A percentile compares a stretch with the other conserved stretches of the same genome.
These are phyloP conservation scores for Sphagnum magellanicum DNA, from an alignment of 228 moss, liverwort and hornwort genomes.

Conservation along the genomic window DNA sequence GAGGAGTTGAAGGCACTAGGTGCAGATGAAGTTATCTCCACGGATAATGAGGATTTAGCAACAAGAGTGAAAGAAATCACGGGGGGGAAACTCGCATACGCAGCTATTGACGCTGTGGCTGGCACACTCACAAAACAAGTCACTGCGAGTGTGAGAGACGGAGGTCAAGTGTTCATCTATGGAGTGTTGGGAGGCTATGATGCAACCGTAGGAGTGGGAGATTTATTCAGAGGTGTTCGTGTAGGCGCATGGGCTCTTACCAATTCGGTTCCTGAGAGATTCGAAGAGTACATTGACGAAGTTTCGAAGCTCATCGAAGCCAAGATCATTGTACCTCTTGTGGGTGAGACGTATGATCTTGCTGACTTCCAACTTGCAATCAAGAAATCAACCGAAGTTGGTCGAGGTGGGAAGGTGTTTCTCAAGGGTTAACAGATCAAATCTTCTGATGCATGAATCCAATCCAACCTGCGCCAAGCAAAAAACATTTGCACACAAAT, in stretches of 20 bases:
- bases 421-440: conserved; percentile 20
- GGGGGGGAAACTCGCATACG: conserved; percentile 33
- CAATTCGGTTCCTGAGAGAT: conserved; percentile 25
- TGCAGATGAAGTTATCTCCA: conserved; percentile 49
- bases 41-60: conserved; percentile 44
- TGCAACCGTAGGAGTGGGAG: conserved; percentile 29
- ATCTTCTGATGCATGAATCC: too few species aligned
- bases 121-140: conserved; percentile 49
- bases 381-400: conserved; percentile 45
- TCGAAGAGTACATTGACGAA: conserved; percentile 5
- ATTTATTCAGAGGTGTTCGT: conserved; percentile 43
- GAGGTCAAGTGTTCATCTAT: conserved; percentile 52
- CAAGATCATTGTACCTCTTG: conserved; percentile 27
- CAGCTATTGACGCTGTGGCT: conserved; percentile 40
- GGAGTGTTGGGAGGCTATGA: conserved; percentile 47
- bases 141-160: conserved; percentile 42
- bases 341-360: conserved; percentile 33
- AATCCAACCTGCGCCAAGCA: too few species aligned
- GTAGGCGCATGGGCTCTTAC: conserved; percentile 30
- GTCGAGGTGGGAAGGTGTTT: conserved; percentile 55
- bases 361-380: conserved; percentile 47
- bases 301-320: conserved; percentile 48
- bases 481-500: too few species aligned
- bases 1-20: conserved; percentile 40
- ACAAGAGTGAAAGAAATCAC: conserved; percentile 37